Evolutionary conservation across 768 basidiomycete genomes (phyloP).

Genomic region (Auriculariales sp.): DNA sequence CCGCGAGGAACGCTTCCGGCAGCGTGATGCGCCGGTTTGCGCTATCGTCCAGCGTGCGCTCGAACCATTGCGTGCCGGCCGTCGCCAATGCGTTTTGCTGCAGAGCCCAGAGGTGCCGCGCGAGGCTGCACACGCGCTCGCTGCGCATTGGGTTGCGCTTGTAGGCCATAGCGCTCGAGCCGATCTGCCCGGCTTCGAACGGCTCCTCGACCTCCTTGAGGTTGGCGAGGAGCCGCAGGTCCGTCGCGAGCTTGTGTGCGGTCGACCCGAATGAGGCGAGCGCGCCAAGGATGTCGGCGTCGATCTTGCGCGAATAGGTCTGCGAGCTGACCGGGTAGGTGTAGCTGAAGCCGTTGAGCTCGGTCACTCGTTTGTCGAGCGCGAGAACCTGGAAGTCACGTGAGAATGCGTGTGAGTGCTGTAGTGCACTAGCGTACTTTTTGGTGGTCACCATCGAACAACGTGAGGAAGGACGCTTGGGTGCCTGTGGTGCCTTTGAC

Average conservation of each 20-base stretch:
- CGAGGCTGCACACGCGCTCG: constrained; percentile 90
- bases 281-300: constrained; percentile 81
- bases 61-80: constrained; percentile 91
- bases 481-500: constrained; percentile 99
- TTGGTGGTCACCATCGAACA: constrained; percentile 90
- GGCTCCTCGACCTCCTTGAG: constrained; percentile 98
- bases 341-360: constrained; percentile 83
- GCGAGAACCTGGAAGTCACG: constrained; percentile 50
- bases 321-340: constrained; percentile 97
- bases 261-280: constrained; percentile 86
- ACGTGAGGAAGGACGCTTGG: constrained; percentile 84
- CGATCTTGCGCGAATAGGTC: constrained; percentile 97
- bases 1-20: constrained; percentile 92
- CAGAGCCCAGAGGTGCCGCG: constrained; percentile 90
- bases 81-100: constrained; percentile 97
- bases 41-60: constrained; percentile 94
- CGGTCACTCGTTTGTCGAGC: constrained; percentile 78
- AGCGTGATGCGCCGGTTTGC: constrained; percentile 94
- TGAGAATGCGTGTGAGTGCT: background rate
- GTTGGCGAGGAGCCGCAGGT: constrained; percentile 85
- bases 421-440: constrained; percentile 36
- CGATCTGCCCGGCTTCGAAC: constrained; percentile 97
- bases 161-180: constrained; percentile 96
- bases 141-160: constrained; percentile 99
- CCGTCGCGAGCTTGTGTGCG: constrained; percentile 95